These are phyloP conservation scores for Mycosphaerella sp. DNA, from an alignment of 2,329 filamentous ascomycete genomes.

Conservation along the genomic window DNA sequence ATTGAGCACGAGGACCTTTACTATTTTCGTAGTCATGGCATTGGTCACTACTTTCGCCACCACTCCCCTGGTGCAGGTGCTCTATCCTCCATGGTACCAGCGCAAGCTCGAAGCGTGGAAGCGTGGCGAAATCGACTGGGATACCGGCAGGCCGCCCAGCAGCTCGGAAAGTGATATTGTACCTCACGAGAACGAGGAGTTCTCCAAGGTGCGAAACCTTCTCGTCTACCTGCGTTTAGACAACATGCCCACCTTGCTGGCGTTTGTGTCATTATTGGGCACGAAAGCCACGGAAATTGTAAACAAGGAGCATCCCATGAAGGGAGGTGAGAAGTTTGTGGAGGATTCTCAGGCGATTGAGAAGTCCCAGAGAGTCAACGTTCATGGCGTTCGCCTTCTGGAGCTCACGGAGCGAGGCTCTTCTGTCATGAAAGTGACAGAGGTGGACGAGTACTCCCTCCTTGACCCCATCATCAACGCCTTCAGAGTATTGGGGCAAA, in stretches of 20 bases:
- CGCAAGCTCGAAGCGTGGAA: conserved; percentile 68
- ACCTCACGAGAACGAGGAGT: conserved; percentile 46
- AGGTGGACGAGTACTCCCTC: conserved; percentile 60
- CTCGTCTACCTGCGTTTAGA: conserved; percentile 80
- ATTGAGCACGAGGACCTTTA: conserved; percentile 73
- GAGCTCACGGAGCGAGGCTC: conserved; percentile 89
- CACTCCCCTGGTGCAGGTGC: conserved; percentile 63
- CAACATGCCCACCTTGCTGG: conserved; percentile 74
- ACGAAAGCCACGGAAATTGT: conserved; percentile 41
- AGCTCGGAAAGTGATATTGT: conserved; percentile 30
- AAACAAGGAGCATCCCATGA: conserved; percentile 35
- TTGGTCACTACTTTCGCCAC: conserved; percentile 78
- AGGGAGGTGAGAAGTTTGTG: conserved; percentile 13
- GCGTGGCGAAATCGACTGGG: conserved; percentile 86
- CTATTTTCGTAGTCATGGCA: conserved; percentile 93
- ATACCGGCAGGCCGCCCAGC: conserved; percentile 49
- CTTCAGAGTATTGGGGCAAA: conserved; percentile 79
- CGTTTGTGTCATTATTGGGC: conserved; percentile 74
- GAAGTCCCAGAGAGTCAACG: conserved; percentile 29
- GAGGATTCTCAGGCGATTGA: background rate
- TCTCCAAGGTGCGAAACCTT: conserved; percentile 54
- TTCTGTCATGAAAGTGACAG: conserved; percentile 88
- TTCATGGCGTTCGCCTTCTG: conserved; percentile 78
- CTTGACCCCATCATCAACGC: conserved; percentile 82
- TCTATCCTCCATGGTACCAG: conserved; percentile 75